Base-by-base conservation (phyloP, 2,329 filamentous ascomycete species). In the Clarireedia monteithiana region DNA sequence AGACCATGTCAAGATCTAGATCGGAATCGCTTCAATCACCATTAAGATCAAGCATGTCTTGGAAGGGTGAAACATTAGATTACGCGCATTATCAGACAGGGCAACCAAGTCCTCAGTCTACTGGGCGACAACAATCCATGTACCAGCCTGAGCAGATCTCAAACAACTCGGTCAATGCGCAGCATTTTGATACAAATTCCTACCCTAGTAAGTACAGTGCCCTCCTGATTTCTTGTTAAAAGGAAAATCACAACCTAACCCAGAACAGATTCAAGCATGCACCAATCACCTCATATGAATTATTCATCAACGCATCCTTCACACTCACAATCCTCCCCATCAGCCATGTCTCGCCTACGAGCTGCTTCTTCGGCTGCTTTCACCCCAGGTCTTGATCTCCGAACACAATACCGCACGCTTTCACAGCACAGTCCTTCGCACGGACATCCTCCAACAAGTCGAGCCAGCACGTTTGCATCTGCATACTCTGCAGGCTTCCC, bases 1-100 rank as follows among this genome's bases (percentile, higher is more conserved):
- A 84, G 52, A 76, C 80, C 2, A 75, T 83, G 70, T 74, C 75
- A 5, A 74, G 81, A 56, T 77, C 80, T 10, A 75, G 81, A 59
- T 78, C 80, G 2, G 81, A 84, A 49, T 80, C 74, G 10, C 67
- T 83, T 14, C 79, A 83, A 58, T 84, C 81, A 14, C 80, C 81
- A 2, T 69, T 84, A 47, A 74, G 81, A 38, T 75, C 81, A 9
- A 81, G 77, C 64, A 81, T 84, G 78, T 79, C 80, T 12, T 85
- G 82, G 82, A 84, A 83, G 67, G 78, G 79, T 14, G 79, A 81
- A 59, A 72, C 77, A 1, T 75, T 84, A 56, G 80, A 83, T 63
- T 84, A 83, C 65, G 62, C 56, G 24, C 74, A 72, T 10, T 83
- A 81, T 63, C 73, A 77, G 53, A 71, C 70, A 15, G 70, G 71